Base-by-base conservation (phyloP, 768 basidiomycete species). In the Cystofilobasidium bisporidii region DNA sequence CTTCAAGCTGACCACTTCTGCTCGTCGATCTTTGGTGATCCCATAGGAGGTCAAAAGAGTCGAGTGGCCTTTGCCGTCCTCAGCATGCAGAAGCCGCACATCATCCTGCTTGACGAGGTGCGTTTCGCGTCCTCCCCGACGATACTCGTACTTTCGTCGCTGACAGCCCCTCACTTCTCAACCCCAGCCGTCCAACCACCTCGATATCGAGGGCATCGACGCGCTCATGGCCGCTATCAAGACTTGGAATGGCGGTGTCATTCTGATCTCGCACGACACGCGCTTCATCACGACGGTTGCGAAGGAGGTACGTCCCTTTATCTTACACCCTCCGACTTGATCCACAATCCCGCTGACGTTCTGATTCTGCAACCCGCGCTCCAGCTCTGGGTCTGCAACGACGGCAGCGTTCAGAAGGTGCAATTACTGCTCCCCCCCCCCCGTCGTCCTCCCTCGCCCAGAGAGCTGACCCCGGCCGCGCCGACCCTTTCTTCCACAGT, bases 381-480 rank as follows among this genome's bases (percentile, higher is more conserved):
- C n/a, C n/a, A n/a, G 89, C 82, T 97, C 26, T 97, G 91, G 90
- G 91, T 96, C 14, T 97, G 93, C 73, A 86, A 85, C 36, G 88
- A 91, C 73, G 85, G 83, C 61, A 86, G 86, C 0, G 88, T 90
- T 38, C 79, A 78, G 67, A 89, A 90, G 76, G 94, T 91, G 81
- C 84, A n/a, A n/a, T n/a, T n/a, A n/a, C n/a, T n/a, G n/a, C n/a
- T n/a, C n/a, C n/a, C n/a, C n/a, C n/a, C n/a, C n/a, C n/a, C n/a
- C n/a, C n/a, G n/a, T n/a, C n/a, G n/a, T n/a, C n/a, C n/a, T n/a
- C n/a, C n/a, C n/a, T n/a, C n/a, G n/a, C n/a, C n/a, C n/a, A n/a
- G n/a, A n/a, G n/a, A n/a, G n/a, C 36, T 38, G 56, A 60, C 59
- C n/a, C 59, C 8, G n/a, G n/a, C n/a, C n/a, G n/a, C n/a, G n/a